phyloP scores from a whole-genome alignment of 495 filamentous ascomycete genomes.

The Penicillium manginii region DNA sequence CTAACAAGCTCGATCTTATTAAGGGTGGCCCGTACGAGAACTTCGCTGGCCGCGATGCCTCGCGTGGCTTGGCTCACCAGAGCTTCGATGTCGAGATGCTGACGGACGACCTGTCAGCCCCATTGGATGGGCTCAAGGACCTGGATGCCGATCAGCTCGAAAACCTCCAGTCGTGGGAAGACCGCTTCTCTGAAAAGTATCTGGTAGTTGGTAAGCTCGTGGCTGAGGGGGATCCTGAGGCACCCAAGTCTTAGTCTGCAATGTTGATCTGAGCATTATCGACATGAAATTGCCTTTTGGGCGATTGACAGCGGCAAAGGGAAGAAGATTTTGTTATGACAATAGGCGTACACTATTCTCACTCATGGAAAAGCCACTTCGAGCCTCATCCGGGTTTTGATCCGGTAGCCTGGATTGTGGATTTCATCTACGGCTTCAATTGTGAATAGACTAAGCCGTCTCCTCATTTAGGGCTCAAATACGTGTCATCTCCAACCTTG shows the following conservation, averaged over 20 bases:
- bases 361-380: not conserved
- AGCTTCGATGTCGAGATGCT: constrained; percentile 97
- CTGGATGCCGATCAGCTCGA: constrained; percentile 78
- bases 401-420: not conserved
- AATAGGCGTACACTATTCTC: not conserved
- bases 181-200: constrained; percentile 92
- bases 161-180: constrained; percentile 87
- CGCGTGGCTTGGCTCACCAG: constrained; percentile 82
- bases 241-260: constrained; percentile 35
- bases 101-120: constrained; percentile 86
- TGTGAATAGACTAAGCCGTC: not conserved
- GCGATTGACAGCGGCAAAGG: not conserved
- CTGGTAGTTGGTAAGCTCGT: constrained; percentile 91
- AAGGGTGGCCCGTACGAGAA: constrained; percentile 87
- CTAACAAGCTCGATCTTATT: not conserved
- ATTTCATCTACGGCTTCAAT: not conserved
- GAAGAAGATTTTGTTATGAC: not conserved
- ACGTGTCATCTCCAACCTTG: not conserved
- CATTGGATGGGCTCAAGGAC: constrained; percentile 79
- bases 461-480: not conserved
- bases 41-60: constrained; percentile 95
- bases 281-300: not conserved
- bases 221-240: constrained; percentile 64
- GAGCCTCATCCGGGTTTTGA: not conserved
- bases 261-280: not conserved